Evolutionary conservation across 306 rosid genomes (phyloP).

Genomic region (Cicer bijugum): DNA sequence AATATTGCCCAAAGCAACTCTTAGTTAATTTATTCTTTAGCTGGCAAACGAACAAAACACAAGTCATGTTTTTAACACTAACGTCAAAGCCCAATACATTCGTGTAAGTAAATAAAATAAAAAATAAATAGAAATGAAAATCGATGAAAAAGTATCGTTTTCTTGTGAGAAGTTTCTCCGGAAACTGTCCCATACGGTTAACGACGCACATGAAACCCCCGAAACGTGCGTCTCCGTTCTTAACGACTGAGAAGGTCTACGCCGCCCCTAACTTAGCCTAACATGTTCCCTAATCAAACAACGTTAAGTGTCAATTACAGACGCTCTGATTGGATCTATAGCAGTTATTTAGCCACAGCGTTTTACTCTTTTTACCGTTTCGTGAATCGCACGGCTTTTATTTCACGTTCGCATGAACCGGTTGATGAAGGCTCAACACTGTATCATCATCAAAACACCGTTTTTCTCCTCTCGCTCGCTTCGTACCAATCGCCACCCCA

Average conservation of each 20-base stretch:
- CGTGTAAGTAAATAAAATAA: background rate
- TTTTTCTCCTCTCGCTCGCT: constrained; percentile 60
- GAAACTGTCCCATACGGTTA: too few relatives aligned
- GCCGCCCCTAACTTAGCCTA: constrained; percentile 32
- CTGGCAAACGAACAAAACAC: too few relatives aligned
- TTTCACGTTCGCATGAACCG: constrained; percentile 49
- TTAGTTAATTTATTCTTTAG: too few relatives aligned
- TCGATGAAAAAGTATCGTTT: constrained; percentile 15
- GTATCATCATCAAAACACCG: constrained; percentile 50
- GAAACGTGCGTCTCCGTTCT: constrained; percentile 55
- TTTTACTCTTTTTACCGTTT: constrained; percentile 43
- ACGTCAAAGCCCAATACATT: background rate
- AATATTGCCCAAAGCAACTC: too few relatives aligned
- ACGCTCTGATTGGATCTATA: constrained; percentile 58
- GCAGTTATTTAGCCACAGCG: constrained; percentile 61
- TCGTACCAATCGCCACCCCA: constrained; percentile 65
- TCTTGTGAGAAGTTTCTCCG: constrained; percentile 32
- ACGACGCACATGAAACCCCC: constrained; percentile 47
- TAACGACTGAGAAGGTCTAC: constrained; percentile 46
- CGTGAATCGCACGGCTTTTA: constrained; percentile 57
- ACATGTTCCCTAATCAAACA: background rate
- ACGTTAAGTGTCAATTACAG: constrained; percentile 52
- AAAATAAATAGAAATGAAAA: background rate
- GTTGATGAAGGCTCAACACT: constrained; percentile 51
- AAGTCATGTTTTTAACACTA: too few relatives aligned